Base-by-base conservation (phyloP, 2,329 filamentous ascomycete genomes). In the Cryphonectria parasitica region DNA sequence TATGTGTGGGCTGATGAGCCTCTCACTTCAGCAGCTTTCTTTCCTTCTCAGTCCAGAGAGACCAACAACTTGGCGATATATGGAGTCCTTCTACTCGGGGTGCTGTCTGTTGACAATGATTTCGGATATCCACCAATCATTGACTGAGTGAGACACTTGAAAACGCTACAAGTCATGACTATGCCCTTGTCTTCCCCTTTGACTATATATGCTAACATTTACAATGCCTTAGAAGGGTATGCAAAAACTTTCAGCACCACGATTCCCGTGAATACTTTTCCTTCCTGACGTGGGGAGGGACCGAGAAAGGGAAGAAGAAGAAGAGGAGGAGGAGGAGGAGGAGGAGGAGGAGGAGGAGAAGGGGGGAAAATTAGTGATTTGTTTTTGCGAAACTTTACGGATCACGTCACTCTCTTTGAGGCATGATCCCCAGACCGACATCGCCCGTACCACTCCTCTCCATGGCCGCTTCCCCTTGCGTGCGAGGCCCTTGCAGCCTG, bases 351-450 rank as follows among this genome's bases (percentile, higher is more conserved):
- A 17, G 17, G 13, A 43, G 22, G 43, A 45, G 22, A 22, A 49
- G 43, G 17, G 19, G 19, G 19, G 43, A 28, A 58, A 34, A 58
- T 8, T 8, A 58, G 13, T 39, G 13, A 39, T 11, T 39, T 39
- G 10, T 39, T 39, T 34, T 56, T 28, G 7, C 15, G 15, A 58
- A 58, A 58, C 54, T 61, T 61, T 61, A 61, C 34, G 58, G 22
- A 36, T 60, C 56, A 34, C 31, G 17, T n/a, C 15, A 13, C 45
- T 31, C 54, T 69, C 22, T 54, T 25, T 64, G 60, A 28, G 63
- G 68, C 60, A 67, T 70, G 41, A 72, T 72, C 3, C 68, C 70
- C 68, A 72, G n/a, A 8, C 70, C 70, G 54, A 64, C 64, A 15
- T 43, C 68, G 25, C 60, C 64, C 41, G 31, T 36, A 25, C 62